Evolutionary conservation across 2,329 filamentous ascomycete genomes (phyloP).

Genomic region (Diplodia mutila): DNA sequence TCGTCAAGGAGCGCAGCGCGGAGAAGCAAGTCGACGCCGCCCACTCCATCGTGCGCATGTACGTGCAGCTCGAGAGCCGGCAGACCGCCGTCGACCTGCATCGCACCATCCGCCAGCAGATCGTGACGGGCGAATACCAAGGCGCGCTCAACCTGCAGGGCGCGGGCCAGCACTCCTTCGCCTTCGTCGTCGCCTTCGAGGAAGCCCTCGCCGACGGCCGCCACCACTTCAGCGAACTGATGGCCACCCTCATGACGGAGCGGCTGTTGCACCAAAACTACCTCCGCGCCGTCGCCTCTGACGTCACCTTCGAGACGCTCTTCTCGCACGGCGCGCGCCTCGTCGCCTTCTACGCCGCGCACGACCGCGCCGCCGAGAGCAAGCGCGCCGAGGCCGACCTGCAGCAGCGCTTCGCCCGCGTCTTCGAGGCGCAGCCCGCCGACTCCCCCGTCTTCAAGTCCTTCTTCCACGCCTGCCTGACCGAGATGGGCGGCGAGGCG

Average conservation of each 20-base stretch:
- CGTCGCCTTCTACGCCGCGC: conserved; percentile 34
- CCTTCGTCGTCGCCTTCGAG: conserved; percentile 53
- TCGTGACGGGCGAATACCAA: conserved; percentile 49
- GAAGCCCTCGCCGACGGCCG: conserved; percentile 44
- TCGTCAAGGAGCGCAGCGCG: conserved; percentile 40
- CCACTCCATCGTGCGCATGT: conserved; percentile 51
- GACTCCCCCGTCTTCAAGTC: conserved; percentile 32
- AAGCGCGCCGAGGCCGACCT: conserved; percentile 36
- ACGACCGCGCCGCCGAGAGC: conserved; percentile 33
- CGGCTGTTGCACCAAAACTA: conserved; percentile 41
- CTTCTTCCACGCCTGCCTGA: conserved; percentile 38
- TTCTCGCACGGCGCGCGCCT: conserved; percentile 37
- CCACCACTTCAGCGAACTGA: conserved; percentile 47
- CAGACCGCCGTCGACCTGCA: neutral
- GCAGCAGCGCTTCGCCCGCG: conserved; percentile 27
- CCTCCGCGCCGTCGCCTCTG: conserved; percentile 35
- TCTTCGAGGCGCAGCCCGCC: conserved; percentile 38
- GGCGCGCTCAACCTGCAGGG: conserved; percentile 38
- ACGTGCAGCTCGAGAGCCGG: conserved; percentile 28
- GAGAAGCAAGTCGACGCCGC: conserved; percentile 55
- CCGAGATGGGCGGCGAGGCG: conserved; percentile 31
- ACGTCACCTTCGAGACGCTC: conserved; percentile 43
- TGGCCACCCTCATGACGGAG: conserved; percentile 47
- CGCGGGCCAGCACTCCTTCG: conserved; percentile 34
- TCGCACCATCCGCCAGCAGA: conserved; percentile 51